phyloP scores from a whole-genome alignment of 2,329 filamentous ascomycete species.

The Mollisiaceae sp. region DNA sequence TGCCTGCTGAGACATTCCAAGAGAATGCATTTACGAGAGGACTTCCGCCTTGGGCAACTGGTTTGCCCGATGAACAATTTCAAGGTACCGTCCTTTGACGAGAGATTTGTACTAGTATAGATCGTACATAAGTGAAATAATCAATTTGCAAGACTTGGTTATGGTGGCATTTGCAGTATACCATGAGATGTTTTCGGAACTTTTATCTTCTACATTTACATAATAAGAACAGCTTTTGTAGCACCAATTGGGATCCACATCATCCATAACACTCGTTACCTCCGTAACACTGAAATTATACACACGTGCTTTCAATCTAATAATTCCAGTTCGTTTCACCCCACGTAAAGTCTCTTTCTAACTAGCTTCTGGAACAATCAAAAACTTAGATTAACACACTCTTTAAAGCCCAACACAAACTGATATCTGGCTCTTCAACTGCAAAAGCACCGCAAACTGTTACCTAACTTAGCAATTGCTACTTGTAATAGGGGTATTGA shows the following conservation, averaged over 20 bases:
- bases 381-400: not conserved
- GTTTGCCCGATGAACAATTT: not conserved
- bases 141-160: not conserved
- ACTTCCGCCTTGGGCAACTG: not conserved
- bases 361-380: not conserved
- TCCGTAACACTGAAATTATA: too few relatives aligned
- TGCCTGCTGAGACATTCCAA: not conserved
- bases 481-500: too few relatives aligned
- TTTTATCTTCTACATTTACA: not conserved
- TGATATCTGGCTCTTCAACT: too few relatives aligned
- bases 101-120: not conserved
- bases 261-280: not conserved
- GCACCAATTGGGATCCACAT: not conserved
- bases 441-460: too few relatives aligned
- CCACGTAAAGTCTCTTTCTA: not conserved
- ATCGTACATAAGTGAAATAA: not conserved
- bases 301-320: not conserved
- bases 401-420: too few relatives aligned
- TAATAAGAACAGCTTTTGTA: not conserved
- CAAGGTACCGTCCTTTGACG: not conserved
- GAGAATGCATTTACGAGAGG: not conserved
- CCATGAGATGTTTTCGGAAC: not conserved
- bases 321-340: not conserved
- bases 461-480: too few relatives aligned
- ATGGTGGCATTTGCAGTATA: not conserved